These are phyloP conservation scores for Boechera stricta DNA, from an alignment of 345 rosid species.

Conservation along the genomic window DNA sequence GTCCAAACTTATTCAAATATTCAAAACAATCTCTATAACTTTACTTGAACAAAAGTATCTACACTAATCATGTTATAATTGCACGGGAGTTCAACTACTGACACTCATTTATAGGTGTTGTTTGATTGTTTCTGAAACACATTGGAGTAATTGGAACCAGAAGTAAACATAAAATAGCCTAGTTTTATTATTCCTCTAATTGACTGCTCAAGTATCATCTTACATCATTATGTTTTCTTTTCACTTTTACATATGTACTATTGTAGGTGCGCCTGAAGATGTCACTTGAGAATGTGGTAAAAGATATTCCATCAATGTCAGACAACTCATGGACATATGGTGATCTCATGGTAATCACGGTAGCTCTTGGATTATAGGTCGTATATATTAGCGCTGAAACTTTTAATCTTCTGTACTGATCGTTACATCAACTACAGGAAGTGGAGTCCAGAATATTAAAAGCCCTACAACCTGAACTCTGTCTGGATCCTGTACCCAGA, in stretches of 20 bases:
- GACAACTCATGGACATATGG: conserved; percentile 95
- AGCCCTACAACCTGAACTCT: conserved; percentile 91
- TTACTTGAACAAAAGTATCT: not conserved
- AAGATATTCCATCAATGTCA: conserved; percentile 83
- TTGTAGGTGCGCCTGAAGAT: conserved; percentile 80
- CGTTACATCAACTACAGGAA: conserved; percentile 61
- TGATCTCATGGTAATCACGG: conserved; percentile 79
- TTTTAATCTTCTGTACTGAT: conserved; percentile 17
- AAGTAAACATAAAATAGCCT: conserved; percentile 13
- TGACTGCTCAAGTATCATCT: conserved; percentile 22
- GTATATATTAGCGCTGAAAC: not conserved
- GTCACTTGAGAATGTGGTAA: conserved; percentile 90
- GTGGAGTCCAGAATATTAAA: conserved; percentile 92
- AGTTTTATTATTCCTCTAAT: not conserved
- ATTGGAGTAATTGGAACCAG: conserved; percentile 1
- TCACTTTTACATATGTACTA: conserved; percentile 21
- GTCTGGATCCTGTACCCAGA: conserved; percentile 89
- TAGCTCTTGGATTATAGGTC: conserved; percentile 17
- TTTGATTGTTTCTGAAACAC: conserved; percentile 34
- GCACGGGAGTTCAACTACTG: not conserved
- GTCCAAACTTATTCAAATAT: conserved; percentile 1
- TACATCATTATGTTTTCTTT: conserved; percentile 9
- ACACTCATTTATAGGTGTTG: not conserved
- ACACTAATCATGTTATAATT: not conserved
- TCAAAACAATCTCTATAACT: not conserved